These are phyloP conservation scores for Phoma herbarum DNA, from an alignment of 2,329 filamentous ascomycete species.

Conservation along the genomic window DNA sequence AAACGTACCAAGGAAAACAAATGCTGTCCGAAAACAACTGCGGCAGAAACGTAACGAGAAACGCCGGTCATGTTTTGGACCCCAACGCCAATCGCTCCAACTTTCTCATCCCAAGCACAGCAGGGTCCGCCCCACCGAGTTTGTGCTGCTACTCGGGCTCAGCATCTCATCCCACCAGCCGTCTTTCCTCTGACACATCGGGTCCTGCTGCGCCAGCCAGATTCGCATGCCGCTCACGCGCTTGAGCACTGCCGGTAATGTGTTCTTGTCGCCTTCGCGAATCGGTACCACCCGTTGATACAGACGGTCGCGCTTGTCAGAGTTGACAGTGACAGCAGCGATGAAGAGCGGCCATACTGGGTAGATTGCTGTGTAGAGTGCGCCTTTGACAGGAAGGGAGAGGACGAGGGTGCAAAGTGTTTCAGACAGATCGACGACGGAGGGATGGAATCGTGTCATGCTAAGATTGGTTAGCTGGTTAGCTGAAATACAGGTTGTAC, in stretches of 20 bases:
- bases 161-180: conserved; percentile 51
- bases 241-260: conserved; percentile 41
- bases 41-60: not conserved
- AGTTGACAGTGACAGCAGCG: conserved; percentile 44
- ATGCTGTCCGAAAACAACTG: not conserved
- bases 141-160: conserved; percentile 39
- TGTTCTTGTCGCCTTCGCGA: conserved; percentile 46
- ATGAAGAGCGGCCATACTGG: conserved; percentile 47
- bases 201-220: conserved; percentile 46
- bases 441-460: conserved; percentile 43
- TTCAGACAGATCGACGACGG: conserved; percentile 41
- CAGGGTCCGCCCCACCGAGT: conserved; percentile 22
- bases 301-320: conserved; percentile 43
- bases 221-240: conserved; percentile 42
- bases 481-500: not conserved
- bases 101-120: conserved; percentile 23
- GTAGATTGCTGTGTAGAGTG: conserved; percentile 46
- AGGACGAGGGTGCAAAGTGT: conserved; percentile 35
- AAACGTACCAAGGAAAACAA: not conserved
- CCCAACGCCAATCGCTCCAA: not conserved
- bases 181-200: conserved; percentile 28
- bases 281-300: conserved; percentile 45
- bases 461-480: conserved; percentile 24
- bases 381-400: conserved; percentile 43
- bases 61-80: not conserved